These are phyloP conservation scores for Monosporascus sp. DNA, from an alignment of 2,329 filamentous ascomycete genomes.

Conservation along the genomic window DNA sequence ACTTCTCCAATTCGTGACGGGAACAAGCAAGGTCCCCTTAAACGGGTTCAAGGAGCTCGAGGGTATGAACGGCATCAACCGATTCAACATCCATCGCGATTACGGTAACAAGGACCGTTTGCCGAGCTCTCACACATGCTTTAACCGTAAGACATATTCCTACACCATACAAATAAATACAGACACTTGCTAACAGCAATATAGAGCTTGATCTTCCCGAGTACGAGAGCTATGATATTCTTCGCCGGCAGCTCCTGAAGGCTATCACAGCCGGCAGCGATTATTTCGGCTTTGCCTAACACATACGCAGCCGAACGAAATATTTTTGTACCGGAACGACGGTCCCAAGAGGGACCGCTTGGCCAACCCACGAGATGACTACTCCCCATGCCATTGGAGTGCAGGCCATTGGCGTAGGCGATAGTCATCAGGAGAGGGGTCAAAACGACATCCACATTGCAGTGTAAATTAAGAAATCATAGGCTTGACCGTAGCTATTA, in stretches of 20 bases:
- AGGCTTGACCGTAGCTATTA: not conserved
- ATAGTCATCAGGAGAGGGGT: no score
- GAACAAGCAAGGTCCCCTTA: conserved; percentile 94
- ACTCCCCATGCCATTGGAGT: conserved; percentile 19
- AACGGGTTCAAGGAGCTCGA: conserved; percentile 99
- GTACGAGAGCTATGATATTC: conserved; percentile 90
- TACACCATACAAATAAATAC: not conserved
- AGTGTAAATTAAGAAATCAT: not conserved
- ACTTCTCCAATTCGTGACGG: conserved; percentile 94
- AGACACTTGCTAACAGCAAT: conserved; percentile 28
- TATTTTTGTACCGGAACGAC: conserved; percentile 11
- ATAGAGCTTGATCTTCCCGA: conserved; percentile 95
- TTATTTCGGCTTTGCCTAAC: conserved; percentile 92
- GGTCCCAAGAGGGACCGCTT: conserved; percentile 4
- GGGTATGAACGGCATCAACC: conserved; percentile 97
- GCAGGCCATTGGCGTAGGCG: conserved; percentile 21
- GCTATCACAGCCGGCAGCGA: conserved; percentile 98
- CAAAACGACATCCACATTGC: not conserved
- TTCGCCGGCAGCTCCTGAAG: conserved; percentile 83
- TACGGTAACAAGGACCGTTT: conserved; percentile 94
- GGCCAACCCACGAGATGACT: conserved; percentile 7
- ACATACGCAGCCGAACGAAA: conserved; percentile 3
- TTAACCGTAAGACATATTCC: conserved; percentile 75
- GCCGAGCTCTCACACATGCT: conserved; percentile 96
- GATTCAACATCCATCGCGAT: conserved; percentile 98